These are phyloP conservation scores for Cercospora janseana DNA, from an alignment of 2,329 filamentous ascomycete species.

Conservation along the genomic window DNA sequence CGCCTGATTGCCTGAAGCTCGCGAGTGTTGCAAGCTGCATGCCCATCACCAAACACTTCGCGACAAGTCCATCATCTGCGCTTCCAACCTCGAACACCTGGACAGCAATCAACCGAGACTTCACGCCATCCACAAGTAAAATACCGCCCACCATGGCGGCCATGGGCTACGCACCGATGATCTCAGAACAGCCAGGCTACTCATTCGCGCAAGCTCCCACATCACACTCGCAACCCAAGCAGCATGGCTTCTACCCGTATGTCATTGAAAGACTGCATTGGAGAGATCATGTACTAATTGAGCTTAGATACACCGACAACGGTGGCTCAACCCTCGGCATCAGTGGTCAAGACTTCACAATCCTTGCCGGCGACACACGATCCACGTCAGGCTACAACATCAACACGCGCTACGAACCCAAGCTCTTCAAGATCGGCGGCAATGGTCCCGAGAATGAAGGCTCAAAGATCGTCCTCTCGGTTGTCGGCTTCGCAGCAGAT, in stretches of 20 bases:
- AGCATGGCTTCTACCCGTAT: slow-evolving; percentile 93
- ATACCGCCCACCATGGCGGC: slow-evolving; percentile 51
- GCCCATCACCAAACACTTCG: neutral
- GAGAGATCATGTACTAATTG: neutral
- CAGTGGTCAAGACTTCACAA: slow-evolving; percentile 87
- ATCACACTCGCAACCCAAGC: slow-evolving; percentile 46
- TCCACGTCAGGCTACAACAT: slow-evolving; percentile 97
- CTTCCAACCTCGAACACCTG: neutral
- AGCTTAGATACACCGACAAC: slow-evolving; percentile 86
- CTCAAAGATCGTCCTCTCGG: slow-evolving; percentile 83
- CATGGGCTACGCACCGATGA: slow-evolving; percentile 51
- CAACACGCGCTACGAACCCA: slow-evolving; percentile 92
- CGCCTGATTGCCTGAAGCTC: slow-evolving; percentile 21
- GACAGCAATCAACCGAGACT: neutral
- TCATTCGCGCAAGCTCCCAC: slow-evolving; percentile 57
- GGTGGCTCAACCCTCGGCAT: slow-evolving; percentile 95
- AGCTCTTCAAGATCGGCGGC: slow-evolving; percentile 96
- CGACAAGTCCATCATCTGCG: slow-evolving; percentile 2
- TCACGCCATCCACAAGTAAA: neutral
- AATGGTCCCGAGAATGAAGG: slow-evolving; percentile 81
- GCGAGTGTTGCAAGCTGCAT: slow-evolving; percentile 6
- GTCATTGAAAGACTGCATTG: slow-evolving; percentile 36
- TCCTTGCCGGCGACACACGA: slow-evolving; percentile 95
- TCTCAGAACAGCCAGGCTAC: slow-evolving; percentile 56
- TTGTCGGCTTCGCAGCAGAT: slow-evolving; percentile 94